Conservation (phyloP, 2,329 filamentous ascomycete genomes). For the Xylariaceae sp. region DNA sequence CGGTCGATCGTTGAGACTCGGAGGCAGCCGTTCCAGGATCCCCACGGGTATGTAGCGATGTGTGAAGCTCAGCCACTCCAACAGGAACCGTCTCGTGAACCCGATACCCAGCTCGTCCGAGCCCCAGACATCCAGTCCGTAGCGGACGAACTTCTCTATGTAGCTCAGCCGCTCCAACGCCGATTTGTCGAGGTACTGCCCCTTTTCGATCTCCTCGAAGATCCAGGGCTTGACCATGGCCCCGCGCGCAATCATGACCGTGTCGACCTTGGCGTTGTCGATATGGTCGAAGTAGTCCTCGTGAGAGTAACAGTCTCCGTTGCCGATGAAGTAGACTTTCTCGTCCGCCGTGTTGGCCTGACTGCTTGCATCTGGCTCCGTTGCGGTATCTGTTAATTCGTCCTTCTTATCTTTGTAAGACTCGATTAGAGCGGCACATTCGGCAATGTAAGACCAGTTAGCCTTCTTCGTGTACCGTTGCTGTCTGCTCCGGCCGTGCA, state of each 20-base stretch:
- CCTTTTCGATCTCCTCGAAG: slow-evolving; percentile 91
- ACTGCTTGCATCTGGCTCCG: slow-evolving; percentile 75
- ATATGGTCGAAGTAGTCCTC: slow-evolving; percentile 82
- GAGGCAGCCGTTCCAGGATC: slow-evolving; percentile 83
- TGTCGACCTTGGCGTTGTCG: slow-evolving; percentile 77
- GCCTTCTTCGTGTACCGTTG: slow-evolving; percentile 90
- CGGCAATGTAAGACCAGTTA: slow-evolving; percentile 94
- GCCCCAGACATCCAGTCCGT: slow-evolving; percentile 93
- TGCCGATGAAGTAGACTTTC: slow-evolving; percentile 89
- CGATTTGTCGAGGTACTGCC: slow-evolving; percentile 95
- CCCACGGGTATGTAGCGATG: slow-evolving; percentile 91
- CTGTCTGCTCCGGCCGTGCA: slow-evolving; percentile 91
- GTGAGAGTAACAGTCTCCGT: slow-evolving; percentile 95
- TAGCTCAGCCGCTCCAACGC: slow-evolving; percentile 82
- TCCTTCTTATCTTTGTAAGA: slow-evolving; percentile 72
- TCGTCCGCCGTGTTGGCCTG: slow-evolving; percentile 67
- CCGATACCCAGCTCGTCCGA: slow-evolving; percentile 93
- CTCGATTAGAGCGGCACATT: slow-evolving; percentile 84
- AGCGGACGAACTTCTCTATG: slow-evolving; percentile 86
- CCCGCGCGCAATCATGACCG: slow-evolving; percentile 96
- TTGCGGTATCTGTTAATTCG: slow-evolving; percentile 71
- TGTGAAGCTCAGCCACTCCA: slow-evolving; percentile 95
- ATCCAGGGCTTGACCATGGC: slow-evolving; percentile 98
- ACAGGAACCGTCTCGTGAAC: slow-evolving; percentile 85
- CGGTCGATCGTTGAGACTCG: slow-evolving; percentile 84